These are phyloP conservation scores for Agrostemma githago DNA, from an alignment of 148 eudicot genomes.

Conservation along the genomic window DNA sequence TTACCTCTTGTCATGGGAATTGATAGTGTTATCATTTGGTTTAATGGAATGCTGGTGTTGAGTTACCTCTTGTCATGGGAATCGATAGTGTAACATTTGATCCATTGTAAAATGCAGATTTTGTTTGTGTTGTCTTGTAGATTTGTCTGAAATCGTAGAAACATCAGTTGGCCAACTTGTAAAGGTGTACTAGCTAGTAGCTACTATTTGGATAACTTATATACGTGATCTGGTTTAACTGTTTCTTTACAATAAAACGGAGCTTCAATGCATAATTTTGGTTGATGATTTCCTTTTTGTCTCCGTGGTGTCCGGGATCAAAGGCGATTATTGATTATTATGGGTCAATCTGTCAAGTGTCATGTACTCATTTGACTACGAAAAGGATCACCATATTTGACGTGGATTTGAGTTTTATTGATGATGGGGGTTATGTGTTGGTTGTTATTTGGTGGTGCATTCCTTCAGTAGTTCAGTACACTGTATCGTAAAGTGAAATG, in stretches of 20 bases:
- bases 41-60: not conserved
- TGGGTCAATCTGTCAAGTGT: not conserved
- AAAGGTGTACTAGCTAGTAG: not conserved
- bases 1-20: not conserved
- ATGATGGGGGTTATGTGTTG: not conserved
- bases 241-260: not conserved
- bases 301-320: not conserved
- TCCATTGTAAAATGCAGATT: not conserved
- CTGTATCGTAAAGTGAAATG: not conserved
- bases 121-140: not conserved
- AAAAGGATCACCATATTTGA: not conserved
- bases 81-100: not conserved
- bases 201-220: not conserved
- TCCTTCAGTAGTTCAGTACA: not conserved
- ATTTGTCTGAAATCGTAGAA: not conserved
- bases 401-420: not conserved
- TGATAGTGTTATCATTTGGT: no score
- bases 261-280: conserved; percentile 2
- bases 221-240: not conserved
- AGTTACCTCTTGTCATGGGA: not conserved
- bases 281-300: not conserved
- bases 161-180: no score
- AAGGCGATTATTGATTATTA: not conserved
- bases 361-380: not conserved
- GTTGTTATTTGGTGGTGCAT: not conserved